Evolutionary conservation across 768 basidiomycete species (phyloP), one percentile per base, ranked within the genome.

Genomic region (Termitomyces sp.): DNA sequence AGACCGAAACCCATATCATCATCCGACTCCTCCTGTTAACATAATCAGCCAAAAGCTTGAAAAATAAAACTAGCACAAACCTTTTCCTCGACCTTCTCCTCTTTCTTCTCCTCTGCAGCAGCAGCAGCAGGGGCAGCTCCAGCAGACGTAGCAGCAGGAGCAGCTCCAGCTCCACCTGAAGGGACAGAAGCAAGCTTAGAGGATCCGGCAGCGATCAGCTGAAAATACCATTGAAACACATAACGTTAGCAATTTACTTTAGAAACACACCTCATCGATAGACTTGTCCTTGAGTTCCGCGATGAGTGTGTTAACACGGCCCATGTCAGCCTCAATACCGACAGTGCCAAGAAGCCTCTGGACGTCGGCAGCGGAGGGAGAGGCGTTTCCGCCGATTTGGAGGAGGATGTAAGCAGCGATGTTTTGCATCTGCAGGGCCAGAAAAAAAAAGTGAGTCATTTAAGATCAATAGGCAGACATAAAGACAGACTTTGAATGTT

Each of bases 1-100:
- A 97, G 85, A 81, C 95, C 95, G 78, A 98, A 98, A 82, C 95
- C 94, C 94, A 97, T 97, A 80, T 97, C 96, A 69, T 97, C 96
- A 83, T 96, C 94, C 59, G 91, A 93, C 75, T 96, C 93, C 79
- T 93, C 91, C 89, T 94, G 73, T 59, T 47, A 15, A 8, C 48
- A 64, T 17, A 38, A 20, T 63, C 32, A 34, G 20, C 32, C 38
- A 47, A 34, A 25, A 49, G 46, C 57, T 43, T 2, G 60, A 65
- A 46, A 62, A 56, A 29, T 0, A 56, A 20, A 15, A 50, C 55
- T 43, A 63, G 37, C 56, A 79, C 83, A 36, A 38, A 86, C 91
- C 87, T 93, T 91, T 76, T 94, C 92, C 74, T 92, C 90, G 72
- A 85, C 87, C 84, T 96, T 91, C 83, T 94, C 88, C 74, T 94